These are phyloP conservation scores for Dactylellina leptospora DNA, from an alignment of 2,329 filamentous ascomycete genomes.

Conservation along the genomic window DNA sequence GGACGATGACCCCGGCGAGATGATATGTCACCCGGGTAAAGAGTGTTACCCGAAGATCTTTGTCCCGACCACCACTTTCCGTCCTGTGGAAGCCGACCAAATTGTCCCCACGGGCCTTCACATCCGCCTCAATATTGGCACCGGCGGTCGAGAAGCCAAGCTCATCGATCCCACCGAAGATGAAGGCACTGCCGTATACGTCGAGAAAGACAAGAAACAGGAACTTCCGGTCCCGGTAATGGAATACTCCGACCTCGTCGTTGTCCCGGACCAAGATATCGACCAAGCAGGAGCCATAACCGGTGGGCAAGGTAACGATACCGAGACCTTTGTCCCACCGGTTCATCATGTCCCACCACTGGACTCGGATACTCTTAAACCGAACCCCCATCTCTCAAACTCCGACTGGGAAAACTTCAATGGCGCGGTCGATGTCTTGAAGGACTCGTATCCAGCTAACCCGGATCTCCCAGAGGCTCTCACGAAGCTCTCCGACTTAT, in stretches of 20 bases:
- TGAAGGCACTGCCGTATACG: constrained; percentile 60
- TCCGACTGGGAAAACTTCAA: constrained; percentile 64
- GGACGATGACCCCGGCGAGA: constrained; percentile 59
- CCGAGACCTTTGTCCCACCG: constrained; percentile 47
- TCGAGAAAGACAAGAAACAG: constrained; percentile 30
- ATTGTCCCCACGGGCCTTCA: constrained; percentile 73
- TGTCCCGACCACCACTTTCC: constrained; percentile 71
- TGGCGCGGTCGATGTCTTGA: constrained; percentile 65
- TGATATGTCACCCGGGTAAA: constrained; percentile 70
- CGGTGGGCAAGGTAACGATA: constrained; percentile 33
- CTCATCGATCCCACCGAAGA: constrained; percentile 67
- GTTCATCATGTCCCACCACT: constrained; percentile 33
- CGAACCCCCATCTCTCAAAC: constrained; percentile 52
- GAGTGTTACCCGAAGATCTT: constrained; percentile 73
- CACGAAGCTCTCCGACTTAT: constrained; percentile 69
- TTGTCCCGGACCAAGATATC: constrained; percentile 64
- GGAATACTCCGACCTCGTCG: constrained; percentile 64
- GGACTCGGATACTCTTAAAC: constrained; percentile 64
- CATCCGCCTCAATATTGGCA: constrained; percentile 71
- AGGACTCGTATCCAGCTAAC: constrained; percentile 58
- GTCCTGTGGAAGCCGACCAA: constrained; percentile 71
- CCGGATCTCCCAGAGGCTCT: constrained; percentile 59
- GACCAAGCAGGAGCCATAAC: constrained; percentile 49
- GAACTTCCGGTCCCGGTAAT: constrained; percentile 50
- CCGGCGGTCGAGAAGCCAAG: constrained; percentile 72